Conservation (phyloP, 202 grass and related monocot species). For the Elaeis oleifera region DNA sequence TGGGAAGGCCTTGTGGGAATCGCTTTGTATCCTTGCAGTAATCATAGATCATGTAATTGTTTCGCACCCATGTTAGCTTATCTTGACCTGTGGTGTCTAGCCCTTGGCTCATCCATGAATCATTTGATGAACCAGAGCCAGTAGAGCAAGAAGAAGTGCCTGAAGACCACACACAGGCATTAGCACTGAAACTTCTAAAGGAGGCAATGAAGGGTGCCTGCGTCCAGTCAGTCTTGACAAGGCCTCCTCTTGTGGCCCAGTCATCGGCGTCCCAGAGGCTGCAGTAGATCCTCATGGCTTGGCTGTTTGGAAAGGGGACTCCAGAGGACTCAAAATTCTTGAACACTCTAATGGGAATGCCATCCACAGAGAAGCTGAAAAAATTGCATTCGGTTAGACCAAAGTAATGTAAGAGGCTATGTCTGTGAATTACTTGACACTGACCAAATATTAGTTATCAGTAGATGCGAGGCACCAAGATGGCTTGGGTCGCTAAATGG, state of each 20-base stretch:
- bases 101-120: slow-evolving; percentile 30
- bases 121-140: neutral
- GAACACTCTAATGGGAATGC: slow-evolving; percentile 31
- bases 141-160: too few relatives aligned
- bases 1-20: slow-evolving; percentile 19
- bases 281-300: slow-evolving; percentile 43
- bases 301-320: slow-evolving; percentile 35
- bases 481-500: too few relatives aligned
- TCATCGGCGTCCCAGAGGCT: slow-evolving; percentile 60
- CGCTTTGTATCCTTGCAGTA: slow-evolving; percentile 47
- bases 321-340: slow-evolving; percentile 29
- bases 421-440: too few relatives aligned
- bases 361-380: slow-evolving; percentile 15
- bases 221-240: slow-evolving; percentile 59
- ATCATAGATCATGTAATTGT: slow-evolving; percentile 45
- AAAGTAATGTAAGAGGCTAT: too few relatives aligned
- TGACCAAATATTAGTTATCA: too few relatives aligned
- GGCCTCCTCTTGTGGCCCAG: slow-evolving; percentile 66
- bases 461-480: too few relatives aligned
- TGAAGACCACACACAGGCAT: slow-evolving; percentile 18
- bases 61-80: slow-evolving; percentile 27
- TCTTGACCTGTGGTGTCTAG: slow-evolving; percentile 9
- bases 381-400: too few relatives aligned
- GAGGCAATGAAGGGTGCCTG: slow-evolving; percentile 41
- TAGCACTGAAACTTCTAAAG: slow-evolving; percentile 36